Conservation (phyloP, 345 rosid species). For the Rhodamnia argentea region DNA sequence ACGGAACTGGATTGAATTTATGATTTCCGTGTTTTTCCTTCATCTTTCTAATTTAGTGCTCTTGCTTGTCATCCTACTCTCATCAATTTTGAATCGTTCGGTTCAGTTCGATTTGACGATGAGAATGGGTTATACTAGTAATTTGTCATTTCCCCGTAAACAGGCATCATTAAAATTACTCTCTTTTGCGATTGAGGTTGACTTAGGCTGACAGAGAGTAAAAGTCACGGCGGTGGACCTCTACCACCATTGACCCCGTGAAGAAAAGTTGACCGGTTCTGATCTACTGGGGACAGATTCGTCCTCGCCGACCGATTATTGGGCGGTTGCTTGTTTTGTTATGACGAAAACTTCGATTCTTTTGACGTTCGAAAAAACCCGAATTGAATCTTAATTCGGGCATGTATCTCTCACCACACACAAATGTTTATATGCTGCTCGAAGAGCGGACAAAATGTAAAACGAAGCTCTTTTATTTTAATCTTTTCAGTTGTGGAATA, state of each 20-base stretch:
- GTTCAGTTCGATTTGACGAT: neutral
- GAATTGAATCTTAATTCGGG: neutral
- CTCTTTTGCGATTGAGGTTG: neutral
- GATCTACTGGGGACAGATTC: neutral
- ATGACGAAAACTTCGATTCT: neutral
- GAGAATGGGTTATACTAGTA: neutral
- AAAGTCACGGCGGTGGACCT: neutral
- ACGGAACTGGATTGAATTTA: neutral
- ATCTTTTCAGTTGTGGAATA: neutral
- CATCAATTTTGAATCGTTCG: neutral
- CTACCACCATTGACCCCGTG: neutral
- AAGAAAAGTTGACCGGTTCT: neutral
- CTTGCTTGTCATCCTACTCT: neutral
- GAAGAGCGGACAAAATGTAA: neutral
- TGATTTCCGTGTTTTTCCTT: neutral
- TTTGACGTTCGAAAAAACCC: neutral
- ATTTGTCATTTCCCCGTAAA: neutral
- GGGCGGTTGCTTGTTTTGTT: neutral
- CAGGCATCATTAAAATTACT: neutral
- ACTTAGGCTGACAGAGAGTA: neutral
- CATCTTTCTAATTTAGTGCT: neutral
- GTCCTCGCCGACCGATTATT: neutral
- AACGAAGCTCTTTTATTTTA: neutral
- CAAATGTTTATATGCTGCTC: neutral
- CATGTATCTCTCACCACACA: neutral